Evolutionary conservation across 352 stramenopile species (phyloP), one percentile per base, ranked within the genome.

Genomic region (Globisporangium cederbergense): DNA sequence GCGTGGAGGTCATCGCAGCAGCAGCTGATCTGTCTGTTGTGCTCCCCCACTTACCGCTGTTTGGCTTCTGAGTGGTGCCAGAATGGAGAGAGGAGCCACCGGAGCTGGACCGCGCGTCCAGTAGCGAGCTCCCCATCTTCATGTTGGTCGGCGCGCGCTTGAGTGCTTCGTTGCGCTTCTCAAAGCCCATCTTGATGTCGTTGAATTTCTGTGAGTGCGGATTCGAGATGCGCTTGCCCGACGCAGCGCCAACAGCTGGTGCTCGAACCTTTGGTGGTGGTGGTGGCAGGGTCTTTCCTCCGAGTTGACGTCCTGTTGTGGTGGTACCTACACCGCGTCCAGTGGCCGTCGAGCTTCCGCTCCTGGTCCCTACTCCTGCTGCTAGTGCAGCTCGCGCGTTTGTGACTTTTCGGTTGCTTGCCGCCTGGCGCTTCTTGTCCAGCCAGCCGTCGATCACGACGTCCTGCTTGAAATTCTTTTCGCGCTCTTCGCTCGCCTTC

Each of bases 401-500:
- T 16, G 70, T 51, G 2, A 52, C 66, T 60, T 86, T 87, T 18
- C 81, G 78, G 52, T 90, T 79, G 25, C 70, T 78, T 1, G 79
- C 79, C 0, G 82, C 82, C 13, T 85, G 74, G 0, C 75, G 71
- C 69, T 89, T 91, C 59, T 85, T 86, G 38, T 88, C 78, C 49
- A 91, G 75, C 82, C 82, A 91, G 11, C 74, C 77, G 52, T 88
- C 78, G 75, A 91, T 89, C 11, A 91, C 78, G 20, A 91, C 71
- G 52, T 91, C 82, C 59, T 91, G 82, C 56, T 89, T 88, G 11
- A 66, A 67, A 30, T 67, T 53, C 57, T 81, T 71, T 14, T 78
- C 57, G 22, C 70, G 66, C 7, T 66, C 61, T 28, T 78, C 70
- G 14, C 54, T 60, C 1, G 71, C 76, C 32, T 89, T 89, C 54